Conservation (phyloP, 257 asterid species). For the Fraxinus excelsior region DNA sequence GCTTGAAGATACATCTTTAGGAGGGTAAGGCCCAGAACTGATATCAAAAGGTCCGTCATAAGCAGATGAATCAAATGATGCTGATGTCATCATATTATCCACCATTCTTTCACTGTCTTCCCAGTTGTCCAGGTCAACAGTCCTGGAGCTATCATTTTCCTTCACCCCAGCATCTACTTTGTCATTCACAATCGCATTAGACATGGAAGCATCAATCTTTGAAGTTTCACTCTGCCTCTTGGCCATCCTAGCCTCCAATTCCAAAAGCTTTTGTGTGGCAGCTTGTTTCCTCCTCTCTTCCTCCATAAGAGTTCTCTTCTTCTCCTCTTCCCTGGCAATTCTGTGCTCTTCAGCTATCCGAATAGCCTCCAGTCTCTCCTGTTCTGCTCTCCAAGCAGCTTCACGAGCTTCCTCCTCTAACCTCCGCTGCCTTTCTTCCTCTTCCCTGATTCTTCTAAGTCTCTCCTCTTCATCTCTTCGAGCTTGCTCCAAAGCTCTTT, state of each 20-base stretch:
- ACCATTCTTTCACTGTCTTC: slow-evolving; percentile 87
- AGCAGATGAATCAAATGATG: slow-evolving; percentile 54
- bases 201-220: slow-evolving; percentile 40
- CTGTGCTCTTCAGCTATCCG: slow-evolving; percentile 77
- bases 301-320: slow-evolving; percentile 62
- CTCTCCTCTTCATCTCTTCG: slow-evolving; percentile 88
- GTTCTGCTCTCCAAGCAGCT: slow-evolving; percentile 94
- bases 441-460: slow-evolving; percentile 73
- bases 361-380: slow-evolving; percentile 73
- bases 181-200: slow-evolving; percentile 43
- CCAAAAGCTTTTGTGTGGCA: slow-evolving; percentile 85
- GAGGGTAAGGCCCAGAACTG: slow-evolving; percentile 53
- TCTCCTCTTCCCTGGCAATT: slow-evolving; percentile 87
- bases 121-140: slow-evolving; percentile 68
- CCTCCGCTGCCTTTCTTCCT: slow-evolving; percentile 65
- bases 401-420: slow-evolving; percentile 90
- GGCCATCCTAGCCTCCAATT: slow-evolving; percentile 93
- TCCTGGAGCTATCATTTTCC: slow-evolving; percentile 47
- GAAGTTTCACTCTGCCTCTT: slow-evolving; percentile 55
- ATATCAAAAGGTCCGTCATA: slow-evolving; percentile 55
- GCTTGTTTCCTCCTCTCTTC: slow-evolving; percentile 97
- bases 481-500: slow-evolving; percentile 79
- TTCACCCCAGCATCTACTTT: slow-evolving; percentile 44
- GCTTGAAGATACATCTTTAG: slow-evolving; percentile 58
- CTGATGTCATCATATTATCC: slow-evolving; percentile 57